Conservation (phyloP, 2,329 filamentous ascomycete species). For the Graphilbum sp. region DNA sequence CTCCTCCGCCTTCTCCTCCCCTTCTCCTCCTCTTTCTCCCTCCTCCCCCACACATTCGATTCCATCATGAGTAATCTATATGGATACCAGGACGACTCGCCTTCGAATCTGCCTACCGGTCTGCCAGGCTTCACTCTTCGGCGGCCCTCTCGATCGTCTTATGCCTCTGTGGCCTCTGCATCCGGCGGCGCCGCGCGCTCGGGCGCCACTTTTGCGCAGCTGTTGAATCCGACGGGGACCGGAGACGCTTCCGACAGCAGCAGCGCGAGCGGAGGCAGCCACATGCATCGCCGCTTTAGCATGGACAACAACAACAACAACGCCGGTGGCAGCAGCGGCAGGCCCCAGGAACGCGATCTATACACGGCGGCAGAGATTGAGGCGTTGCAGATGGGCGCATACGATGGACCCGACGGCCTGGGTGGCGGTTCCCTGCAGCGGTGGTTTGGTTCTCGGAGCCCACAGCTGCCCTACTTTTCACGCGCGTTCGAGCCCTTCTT, state of each 20-base stretch:
- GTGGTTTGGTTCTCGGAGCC: constrained; percentile 11
- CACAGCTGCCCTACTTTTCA: constrained; percentile 29
- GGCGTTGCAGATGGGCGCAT: constrained; percentile 8
- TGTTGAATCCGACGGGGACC: constrained; percentile 19
- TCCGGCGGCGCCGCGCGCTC: constrained; percentile 19
- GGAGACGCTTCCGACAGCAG: constrained; percentile 6
- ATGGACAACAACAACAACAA: constrained; percentile 7
- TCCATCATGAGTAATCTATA: constrained; percentile 26
- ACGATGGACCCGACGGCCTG: constrained; percentile 5
- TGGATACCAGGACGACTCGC: constrained; percentile 17
- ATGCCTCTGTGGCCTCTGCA: constrained; percentile 25
- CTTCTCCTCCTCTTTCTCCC: too few relatives aligned
- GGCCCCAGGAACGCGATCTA: background rate
- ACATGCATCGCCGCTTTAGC: background rate
- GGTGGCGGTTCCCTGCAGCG: constrained; percentile 10
- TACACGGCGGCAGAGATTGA: background rate
- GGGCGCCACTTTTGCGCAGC: constrained; percentile 32
- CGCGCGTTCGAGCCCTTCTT: constrained; percentile 36
- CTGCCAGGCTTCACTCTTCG: constrained; percentile 17
- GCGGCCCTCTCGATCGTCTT: constrained; percentile 19
- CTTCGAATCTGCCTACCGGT: constrained; percentile 10
- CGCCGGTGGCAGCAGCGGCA: background rate
- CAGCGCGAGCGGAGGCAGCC: constrained; percentile 12
- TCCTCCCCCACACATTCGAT: too few relatives aligned
- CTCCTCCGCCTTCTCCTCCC: too few relatives aligned